A percentile compares a stretch with the other conserved stretches of the same genome.
These are phyloP conservation scores for Rubia peregrina DNA, from an alignment of 305 asterid species.

Conservation along the genomic window DNA sequence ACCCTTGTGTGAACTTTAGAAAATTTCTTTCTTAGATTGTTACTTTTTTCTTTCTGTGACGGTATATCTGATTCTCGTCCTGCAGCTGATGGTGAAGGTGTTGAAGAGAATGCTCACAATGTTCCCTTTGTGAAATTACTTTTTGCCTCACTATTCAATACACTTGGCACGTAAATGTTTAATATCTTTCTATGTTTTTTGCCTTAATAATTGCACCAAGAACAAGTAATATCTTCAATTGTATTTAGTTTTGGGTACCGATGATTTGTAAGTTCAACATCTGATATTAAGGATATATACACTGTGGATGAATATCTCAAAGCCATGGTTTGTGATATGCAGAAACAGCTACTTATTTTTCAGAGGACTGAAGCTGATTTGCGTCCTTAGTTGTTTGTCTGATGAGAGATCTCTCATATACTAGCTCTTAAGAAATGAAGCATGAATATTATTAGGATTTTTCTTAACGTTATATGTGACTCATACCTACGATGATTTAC, in stretches of 20 bases:
- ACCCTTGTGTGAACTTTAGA: conserved; percentile 62
- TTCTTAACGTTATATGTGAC: no score
- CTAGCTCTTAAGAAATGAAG: no score
- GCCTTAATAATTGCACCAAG: background rate
- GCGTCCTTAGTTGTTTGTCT: conserved; percentile 55
- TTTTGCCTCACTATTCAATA: conserved; percentile 46
- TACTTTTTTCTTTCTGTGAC: background rate
- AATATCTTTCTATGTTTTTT: conserved; percentile 9
- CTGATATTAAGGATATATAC: background rate
- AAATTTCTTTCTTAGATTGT: conserved; percentile 12
- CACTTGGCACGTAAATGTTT: conserved; percentile 43
- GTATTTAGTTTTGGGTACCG: background rate
- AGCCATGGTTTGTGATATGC: background rate
- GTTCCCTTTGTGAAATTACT: conserved; percentile 40
- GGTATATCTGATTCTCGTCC: conserved; percentile 29
- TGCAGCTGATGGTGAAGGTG: conserved; percentile 42
- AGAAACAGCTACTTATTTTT: background rate
- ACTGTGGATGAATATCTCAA: background rate
- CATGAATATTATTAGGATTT: no score
- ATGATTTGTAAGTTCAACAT: background rate
- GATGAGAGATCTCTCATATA: conserved; percentile 63
- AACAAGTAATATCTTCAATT: background rate
- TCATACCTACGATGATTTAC: no score
- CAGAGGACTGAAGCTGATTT: background rate
- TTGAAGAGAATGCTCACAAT: conserved; percentile 37